These are phyloP conservation scores for Aureobasidium uvarum DNA, from an alignment of 2,329 filamentous ascomycete species.

Conservation along the genomic window DNA sequence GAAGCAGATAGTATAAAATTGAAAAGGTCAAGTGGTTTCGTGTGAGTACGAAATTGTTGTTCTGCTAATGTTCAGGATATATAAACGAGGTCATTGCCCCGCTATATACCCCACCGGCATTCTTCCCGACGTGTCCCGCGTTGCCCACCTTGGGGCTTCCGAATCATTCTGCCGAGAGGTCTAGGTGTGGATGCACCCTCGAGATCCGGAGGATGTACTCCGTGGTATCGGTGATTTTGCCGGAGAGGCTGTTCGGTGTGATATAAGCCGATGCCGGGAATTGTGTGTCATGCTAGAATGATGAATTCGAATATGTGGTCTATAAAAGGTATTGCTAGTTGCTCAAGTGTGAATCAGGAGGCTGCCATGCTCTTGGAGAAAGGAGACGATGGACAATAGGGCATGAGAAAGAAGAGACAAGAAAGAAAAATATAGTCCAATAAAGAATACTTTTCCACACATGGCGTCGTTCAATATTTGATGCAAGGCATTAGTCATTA, in stretches of 20 bases:
- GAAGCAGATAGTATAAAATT: neutral
- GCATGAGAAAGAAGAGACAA: neutral
- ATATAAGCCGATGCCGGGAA: neutral
- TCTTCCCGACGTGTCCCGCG: slow-evolving; percentile 16
- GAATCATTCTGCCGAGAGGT: slow-evolving; percentile 5
- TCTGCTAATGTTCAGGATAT: slow-evolving; percentile 1
- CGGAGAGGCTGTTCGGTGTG: neutral
- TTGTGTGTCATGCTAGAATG: neutral
- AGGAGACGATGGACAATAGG: neutral
- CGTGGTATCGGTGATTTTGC: slow-evolving; percentile 12
- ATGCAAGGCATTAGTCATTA: slow-evolving; percentile 17
- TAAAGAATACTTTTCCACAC: neutral
- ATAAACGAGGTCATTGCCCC: slow-evolving; percentile 24
- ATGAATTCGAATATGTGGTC: neutral
- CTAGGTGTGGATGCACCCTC: neutral
- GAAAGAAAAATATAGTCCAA: neutral
- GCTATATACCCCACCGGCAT: slow-evolving; percentile 21
- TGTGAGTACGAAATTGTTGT: neutral
- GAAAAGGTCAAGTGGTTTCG: neutral
- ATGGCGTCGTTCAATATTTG: slow-evolving; percentile 12
- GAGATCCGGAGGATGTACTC: neutral
- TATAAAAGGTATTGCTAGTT: neutral
- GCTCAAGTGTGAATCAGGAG: neutral
- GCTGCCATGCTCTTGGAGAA: neutral
- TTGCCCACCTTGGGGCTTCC: slow-evolving; percentile 6